Base-by-base conservation (phyloP, 805 yeast genomes). In the Jamesozyma jinghongensis region DNA sequence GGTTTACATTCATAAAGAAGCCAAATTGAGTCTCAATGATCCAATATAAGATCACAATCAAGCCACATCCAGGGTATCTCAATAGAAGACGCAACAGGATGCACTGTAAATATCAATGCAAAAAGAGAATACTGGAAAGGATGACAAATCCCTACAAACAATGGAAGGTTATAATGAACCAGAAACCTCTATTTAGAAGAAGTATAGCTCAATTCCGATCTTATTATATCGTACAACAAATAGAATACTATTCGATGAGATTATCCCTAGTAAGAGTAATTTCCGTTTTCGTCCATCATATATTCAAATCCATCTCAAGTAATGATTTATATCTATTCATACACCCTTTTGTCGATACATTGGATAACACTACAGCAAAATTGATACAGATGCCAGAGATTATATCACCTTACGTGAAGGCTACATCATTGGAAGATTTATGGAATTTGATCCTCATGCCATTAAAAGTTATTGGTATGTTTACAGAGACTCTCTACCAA, bases 21-120 rank as follows among this genome's bases (percentile, higher is more conserved):
- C n/a, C n/a, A n/a, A n/a, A n/a, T n/a, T n/a, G n/a, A n/a, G n/a
- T n/a, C n/a, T n/a, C 14, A 20, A 17, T 25, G 20, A 17, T 12
- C 4, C 27, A 25, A 5, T 38, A 38, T 33, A 38, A 38, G 19
- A 32, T 38, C 12, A n/a, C 25, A 17, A 14, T 38, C 17, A 38
- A 38, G 25, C 40, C 40, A 5, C 36, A 38, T n/a, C 17, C 26
- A 5, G 19, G 32, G n/a, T 22, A 38, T 19, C 13, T 34, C 14
- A 17, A 28, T 2, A 38, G 32, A 32, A 26, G 20, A 13, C n/a
- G 32, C 13, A 26, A 3, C 6, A 10, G 13, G 8, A 6, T 12
- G 4, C 14, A 18, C 11, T 32, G 17, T 17, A 22, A 27, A 4
- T 38, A 38, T 16, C 33, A 10, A 4, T 30, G 30, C 12, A 32